Evolutionary conservation across 768 basidiomycete species (phyloP).

Genomic region (Leucogyrophana mollusca): DNA sequence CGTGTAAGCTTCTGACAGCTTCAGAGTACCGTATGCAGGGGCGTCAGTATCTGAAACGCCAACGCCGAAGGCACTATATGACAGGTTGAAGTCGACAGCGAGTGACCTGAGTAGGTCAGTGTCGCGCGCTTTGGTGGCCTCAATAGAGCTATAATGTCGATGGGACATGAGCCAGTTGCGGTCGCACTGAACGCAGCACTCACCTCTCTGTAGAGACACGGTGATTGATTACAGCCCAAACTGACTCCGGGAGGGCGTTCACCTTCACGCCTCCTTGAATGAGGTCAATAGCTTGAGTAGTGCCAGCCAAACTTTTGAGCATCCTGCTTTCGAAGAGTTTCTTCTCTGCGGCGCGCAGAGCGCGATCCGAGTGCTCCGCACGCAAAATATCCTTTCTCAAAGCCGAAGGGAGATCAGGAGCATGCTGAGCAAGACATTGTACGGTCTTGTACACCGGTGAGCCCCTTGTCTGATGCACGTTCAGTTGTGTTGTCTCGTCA

Average conservation of each 20-base stretch:
- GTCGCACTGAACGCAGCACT: constrained; percentile 7
- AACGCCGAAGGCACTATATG: constrained; percentile 56
- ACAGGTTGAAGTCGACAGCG: constrained; percentile 53
- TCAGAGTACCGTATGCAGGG: constrained; percentile 44
- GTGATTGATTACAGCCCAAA: constrained; percentile 65
- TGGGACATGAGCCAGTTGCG: background rate
- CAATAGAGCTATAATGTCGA: constrained; percentile 30
- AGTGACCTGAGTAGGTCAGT: constrained; percentile 41
- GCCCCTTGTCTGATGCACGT: constrained; percentile 40
- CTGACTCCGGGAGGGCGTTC: constrained; percentile 75
- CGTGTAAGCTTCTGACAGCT: constrained; percentile 47
- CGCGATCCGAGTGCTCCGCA: constrained; percentile 47
- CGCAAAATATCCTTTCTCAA: constrained; percentile 48
- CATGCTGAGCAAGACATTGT: constrained; percentile 67
- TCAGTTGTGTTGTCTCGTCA: background rate
- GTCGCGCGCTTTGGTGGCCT: constrained; percentile 44
- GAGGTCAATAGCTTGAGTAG: constrained; percentile 74
- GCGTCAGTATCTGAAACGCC: constrained; percentile 32
- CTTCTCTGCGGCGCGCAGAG: constrained; percentile 52
- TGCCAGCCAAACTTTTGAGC: constrained; percentile 50
- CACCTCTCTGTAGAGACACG: constrained; percentile 63
- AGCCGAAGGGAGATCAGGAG: constrained; percentile 46
- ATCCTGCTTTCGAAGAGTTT: constrained; percentile 37
- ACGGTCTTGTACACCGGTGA: constrained; percentile 60
- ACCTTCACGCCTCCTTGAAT: constrained; percentile 62